Evolutionary conservation across 495 filamentous ascomycete species (phyloP), one percentile per base, ranked within the genome.

Genomic region (Trichoderma erinaceum): DNA sequence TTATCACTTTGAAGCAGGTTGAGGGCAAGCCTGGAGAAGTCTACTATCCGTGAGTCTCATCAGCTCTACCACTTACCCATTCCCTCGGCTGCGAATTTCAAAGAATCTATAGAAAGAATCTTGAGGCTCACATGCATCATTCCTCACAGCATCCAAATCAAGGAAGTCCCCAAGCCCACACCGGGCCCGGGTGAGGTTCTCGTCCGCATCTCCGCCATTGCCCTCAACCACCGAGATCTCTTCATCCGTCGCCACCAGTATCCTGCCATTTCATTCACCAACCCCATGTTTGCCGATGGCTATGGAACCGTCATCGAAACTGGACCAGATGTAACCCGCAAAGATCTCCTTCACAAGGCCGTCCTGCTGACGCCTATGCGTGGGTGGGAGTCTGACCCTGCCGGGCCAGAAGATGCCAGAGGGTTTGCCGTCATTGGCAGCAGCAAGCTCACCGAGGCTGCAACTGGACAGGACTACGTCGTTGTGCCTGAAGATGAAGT

Each of bases 191-290:
- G 78, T 68, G 86, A 95, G 70, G 76, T 96, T 68, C 80, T 92
- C 41, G 72, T 97, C 68, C 84, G 83, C 68, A 72, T 97, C 73
- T 83, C 83, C 41, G 90, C 92, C 56, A 89, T 88, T 11, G 87
- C 93, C 18, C 87, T 97, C 66, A 97, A 97, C 79, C 93, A 97
- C 80, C 90, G 92, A 66, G 93, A 97, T 76, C 84, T 93, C 72
- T 96, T 96, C 83, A 89, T 95, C 77, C 91, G 93, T 67, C 92
- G 94, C 74, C 89, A 92, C 72, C 86, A 96, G 50, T 97, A 97
- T 82, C 93, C 93, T 0, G 87, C 85, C 65, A 86, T 90, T 68
- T 87, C 90, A 18, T 96, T 96, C 76, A 80, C 84, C 64, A 77
- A 85, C 38, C 92, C 93, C 0, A 78, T 97, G 32, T 82, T 94